phyloP scores from a whole-genome alignment of 768 basidiomycete genomes.

The Cystoderma amianthinum region DNA sequence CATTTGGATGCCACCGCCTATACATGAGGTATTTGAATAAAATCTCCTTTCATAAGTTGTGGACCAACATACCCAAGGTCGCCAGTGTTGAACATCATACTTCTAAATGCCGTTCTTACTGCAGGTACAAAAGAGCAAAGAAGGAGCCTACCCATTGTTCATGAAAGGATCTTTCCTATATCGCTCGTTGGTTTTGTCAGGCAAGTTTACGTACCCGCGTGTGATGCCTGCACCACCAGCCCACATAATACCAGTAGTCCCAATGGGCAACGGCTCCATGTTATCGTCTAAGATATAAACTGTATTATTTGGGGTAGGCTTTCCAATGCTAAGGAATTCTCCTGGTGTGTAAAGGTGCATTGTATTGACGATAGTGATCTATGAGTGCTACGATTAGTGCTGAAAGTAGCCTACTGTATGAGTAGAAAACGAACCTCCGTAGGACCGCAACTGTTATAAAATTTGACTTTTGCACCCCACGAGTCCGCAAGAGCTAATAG shows the following conservation, averaged over 20 bases:
- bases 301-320: conserved; percentile 47
- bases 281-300: conserved; percentile 32
- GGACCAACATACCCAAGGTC: conserved; percentile 37
- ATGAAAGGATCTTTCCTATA: conserved; percentile 45
- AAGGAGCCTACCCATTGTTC: conserved; percentile 31
- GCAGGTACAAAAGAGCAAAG: conserved; percentile 1
- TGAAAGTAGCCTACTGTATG: background rate
- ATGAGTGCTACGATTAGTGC: background rate
- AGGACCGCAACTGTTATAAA: conserved; percentile 50
- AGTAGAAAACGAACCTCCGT: conserved; percentile 41
- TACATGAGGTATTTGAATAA: conserved; percentile 4
- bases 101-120: conserved; percentile 9
- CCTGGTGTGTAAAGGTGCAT: conserved; percentile 38
- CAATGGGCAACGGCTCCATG: conserved; percentile 26
- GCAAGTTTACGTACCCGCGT: conserved; percentile 48
- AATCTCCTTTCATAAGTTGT: background rate
- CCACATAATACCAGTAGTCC: conserved; percentile 45
- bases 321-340: conserved; percentile 37
- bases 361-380: conserved; percentile 56
- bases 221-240: conserved; percentile 56
- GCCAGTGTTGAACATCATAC: conserved; percentile 58
- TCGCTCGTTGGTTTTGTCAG: conserved; percentile 45
- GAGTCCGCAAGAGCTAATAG: conserved; percentile 28
- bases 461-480: conserved; percentile 36
- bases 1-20: conserved; percentile 44